Conservation (phyloP, 768 basidiomycete species). For the Leccinum disarticulatum region DNA sequence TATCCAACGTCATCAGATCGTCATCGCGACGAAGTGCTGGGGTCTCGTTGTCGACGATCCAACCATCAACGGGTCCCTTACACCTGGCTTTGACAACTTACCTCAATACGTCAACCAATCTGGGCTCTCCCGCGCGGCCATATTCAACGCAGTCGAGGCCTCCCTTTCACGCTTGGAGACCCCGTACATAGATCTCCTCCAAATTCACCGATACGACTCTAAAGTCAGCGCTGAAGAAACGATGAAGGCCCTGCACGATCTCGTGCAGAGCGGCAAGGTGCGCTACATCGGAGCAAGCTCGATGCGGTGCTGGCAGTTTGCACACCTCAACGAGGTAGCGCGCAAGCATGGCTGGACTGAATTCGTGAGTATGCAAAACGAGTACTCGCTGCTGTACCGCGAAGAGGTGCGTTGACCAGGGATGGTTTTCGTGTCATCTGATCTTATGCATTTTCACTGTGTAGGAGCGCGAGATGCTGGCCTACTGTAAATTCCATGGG, state of each 20-base stretch:
- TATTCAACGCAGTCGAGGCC: constrained; percentile 39
- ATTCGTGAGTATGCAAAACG: constrained; percentile 39
- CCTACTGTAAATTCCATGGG: constrained; percentile 46
- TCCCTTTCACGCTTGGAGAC: constrained; percentile 38
- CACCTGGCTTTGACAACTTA: not conserved
- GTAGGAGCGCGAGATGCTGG: constrained; percentile 46
- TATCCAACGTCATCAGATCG: constrained; percentile 33
- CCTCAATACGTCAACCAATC: constrained; percentile 31
- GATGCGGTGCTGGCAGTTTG: constrained; percentile 48
- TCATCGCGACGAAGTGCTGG: constrained; percentile 33
- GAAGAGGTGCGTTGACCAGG: constrained; percentile 39
- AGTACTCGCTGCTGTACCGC: constrained; percentile 44
- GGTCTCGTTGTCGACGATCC: constrained; percentile 15
- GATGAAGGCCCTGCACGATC: constrained; percentile 51
- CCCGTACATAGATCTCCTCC: constrained; percentile 41
- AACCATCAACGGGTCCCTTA: not conserved
- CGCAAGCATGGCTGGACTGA: constrained; percentile 47
- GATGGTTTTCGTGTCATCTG: no score
- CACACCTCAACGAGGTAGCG: constrained; percentile 45
- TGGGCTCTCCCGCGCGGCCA: constrained; percentile 36
- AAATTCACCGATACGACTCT: constrained; percentile 45
- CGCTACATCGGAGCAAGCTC: constrained; percentile 51
- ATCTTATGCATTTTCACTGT: no score
- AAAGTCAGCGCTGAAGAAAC: constrained; percentile 41
- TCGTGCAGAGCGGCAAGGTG: constrained; percentile 49